phyloP scores from a whole-genome alignment of 768 basidiomycete species.

The Coprinopsis strossmayeri region DNA sequence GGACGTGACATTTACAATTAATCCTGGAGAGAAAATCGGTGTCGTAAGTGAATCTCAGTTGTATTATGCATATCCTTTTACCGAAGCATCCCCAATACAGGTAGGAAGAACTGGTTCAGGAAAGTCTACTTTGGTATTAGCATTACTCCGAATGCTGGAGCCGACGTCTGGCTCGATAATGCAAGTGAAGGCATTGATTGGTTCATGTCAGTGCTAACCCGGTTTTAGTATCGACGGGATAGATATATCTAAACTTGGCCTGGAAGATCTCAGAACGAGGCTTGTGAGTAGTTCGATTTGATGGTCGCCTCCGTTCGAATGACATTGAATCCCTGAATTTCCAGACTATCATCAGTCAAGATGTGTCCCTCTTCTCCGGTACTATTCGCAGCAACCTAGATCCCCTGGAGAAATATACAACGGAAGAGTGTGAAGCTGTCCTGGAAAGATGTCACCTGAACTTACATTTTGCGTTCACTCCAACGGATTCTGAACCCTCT shows the following conservation, averaged over 20 bases:
- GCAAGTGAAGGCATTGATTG: slow-evolving; percentile 27
- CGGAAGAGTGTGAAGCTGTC: slow-evolving; percentile 58
- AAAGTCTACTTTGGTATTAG: slow-evolving; percentile 54
- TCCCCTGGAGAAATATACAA: slow-evolving; percentile 51
- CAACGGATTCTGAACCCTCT: slow-evolving; percentile 24
- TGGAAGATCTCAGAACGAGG: slow-evolving; percentile 61
- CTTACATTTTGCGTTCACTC: slow-evolving; percentile 32
- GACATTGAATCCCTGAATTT: neutral
- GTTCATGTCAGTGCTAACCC: neutral
- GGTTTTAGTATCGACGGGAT: slow-evolving; percentile 55
- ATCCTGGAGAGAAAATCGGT: slow-evolving; percentile 61
- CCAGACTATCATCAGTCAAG: slow-evolving; percentile 70
- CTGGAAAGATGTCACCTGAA: slow-evolving; percentile 59
- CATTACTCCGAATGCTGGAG: slow-evolving; percentile 59
- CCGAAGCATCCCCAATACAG: slow-evolving; percentile 22
- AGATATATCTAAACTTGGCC: slow-evolving; percentile 59
- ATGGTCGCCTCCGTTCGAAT: too few species aligned
- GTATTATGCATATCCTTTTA: neutral
- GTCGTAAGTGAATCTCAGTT: slow-evolving; percentile 36
- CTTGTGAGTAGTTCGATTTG: slow-evolving; percentile 39
- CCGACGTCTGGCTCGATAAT: slow-evolving; percentile 49
- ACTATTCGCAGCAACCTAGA: slow-evolving; percentile 70
- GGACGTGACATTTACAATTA: slow-evolving; percentile 50
- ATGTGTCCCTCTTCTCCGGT: slow-evolving; percentile 68
- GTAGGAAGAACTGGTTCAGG: slow-evolving; percentile 66